These are phyloP conservation scores for Phytophthora macrochlamydospora DNA, from an alignment of 352 stramenopile species.

Conservation along the genomic window DNA sequence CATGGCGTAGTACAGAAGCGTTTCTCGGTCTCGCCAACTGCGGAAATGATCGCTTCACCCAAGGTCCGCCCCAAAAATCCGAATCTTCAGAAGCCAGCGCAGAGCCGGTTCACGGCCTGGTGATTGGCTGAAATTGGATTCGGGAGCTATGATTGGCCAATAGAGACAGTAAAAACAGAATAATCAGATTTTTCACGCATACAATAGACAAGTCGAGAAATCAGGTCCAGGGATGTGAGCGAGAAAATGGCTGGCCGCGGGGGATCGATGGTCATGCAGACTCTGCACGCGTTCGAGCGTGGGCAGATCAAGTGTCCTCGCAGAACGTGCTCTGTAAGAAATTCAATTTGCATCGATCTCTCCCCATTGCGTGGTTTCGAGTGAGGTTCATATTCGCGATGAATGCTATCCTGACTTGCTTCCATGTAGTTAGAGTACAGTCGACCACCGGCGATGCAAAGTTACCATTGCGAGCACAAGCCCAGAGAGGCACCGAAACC, in stretches of 20 bases:
- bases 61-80: conserved; percentile 11
- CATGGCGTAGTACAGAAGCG: conserved; percentile 9
- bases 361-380: too few species aligned
- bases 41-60: conserved; percentile 11
- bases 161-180: neutral
- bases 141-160: neutral
- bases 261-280: neutral
- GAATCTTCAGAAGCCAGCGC: conserved; percentile 16
- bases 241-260: neutral
- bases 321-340: too few species aligned
- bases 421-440: too few species aligned
- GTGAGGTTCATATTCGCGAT: too few species aligned
- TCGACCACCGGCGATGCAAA: too few species aligned
- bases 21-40: conserved; percentile 8
- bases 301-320: too few species aligned
- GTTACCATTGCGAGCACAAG: too few species aligned
- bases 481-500: too few species aligned
- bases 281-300: neutral
- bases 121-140: neutral
- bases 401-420: too few species aligned
- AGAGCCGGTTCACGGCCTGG: neutral
- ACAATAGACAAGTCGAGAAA: too few species aligned
- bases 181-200: too few species aligned
- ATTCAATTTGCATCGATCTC: too few species aligned
- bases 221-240: neutral